These are phyloP conservation scores for Pseudozyma pruni DNA, from an alignment of 1,284 basidiomycete species.

Conservation along the genomic window DNA sequence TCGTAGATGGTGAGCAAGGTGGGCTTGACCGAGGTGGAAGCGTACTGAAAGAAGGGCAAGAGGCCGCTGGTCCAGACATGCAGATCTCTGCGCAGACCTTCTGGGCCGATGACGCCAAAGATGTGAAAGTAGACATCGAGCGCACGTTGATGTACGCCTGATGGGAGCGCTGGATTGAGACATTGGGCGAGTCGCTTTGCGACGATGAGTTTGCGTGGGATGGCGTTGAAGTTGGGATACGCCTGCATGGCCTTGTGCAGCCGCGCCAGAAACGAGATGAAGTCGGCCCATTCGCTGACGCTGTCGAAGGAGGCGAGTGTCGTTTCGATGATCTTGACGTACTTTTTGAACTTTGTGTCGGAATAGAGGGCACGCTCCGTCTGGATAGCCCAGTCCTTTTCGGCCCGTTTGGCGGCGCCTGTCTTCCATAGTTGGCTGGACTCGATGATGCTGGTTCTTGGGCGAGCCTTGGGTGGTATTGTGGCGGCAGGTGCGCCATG, in stretches of 20 bases:
- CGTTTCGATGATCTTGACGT: constrained; percentile 87
- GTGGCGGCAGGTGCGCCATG: constrained; percentile 13
- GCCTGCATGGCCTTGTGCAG: constrained; percentile 94
- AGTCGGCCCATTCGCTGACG: constrained; percentile 99
- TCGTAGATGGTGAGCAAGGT: constrained; percentile 59
- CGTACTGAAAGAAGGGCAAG: constrained; percentile 98
- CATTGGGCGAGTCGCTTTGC: constrained; percentile 96
- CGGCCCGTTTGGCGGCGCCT: constrained; percentile 61
- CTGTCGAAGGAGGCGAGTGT: constrained; percentile 92
- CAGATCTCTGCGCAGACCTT: constrained; percentile 87
- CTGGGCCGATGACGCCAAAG: constrained; percentile 84
- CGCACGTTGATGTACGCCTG: constrained; percentile 94
- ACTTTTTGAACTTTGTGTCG: constrained; percentile 97
- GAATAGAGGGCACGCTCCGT: constrained; percentile 61
- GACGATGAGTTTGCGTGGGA: constrained; percentile 92
- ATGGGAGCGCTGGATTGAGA: constrained; percentile 93
- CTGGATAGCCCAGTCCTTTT: constrained; percentile 63
- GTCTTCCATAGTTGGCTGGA: constrained; percentile 58
- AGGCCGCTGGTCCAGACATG: constrained; percentile 94
- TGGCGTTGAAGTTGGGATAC: constrained; percentile 90
- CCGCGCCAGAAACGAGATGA: constrained; percentile 95
- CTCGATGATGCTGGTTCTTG: constrained; percentile 41
- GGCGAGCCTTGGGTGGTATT: constrained; percentile 27
- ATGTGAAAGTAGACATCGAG: constrained; percentile 95
- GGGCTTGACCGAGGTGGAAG: constrained; percentile 78